These are phyloP conservation scores for Mikania micrantha DNA, from an alignment of 129 eudicot species.

Conservation along the genomic window DNA sequence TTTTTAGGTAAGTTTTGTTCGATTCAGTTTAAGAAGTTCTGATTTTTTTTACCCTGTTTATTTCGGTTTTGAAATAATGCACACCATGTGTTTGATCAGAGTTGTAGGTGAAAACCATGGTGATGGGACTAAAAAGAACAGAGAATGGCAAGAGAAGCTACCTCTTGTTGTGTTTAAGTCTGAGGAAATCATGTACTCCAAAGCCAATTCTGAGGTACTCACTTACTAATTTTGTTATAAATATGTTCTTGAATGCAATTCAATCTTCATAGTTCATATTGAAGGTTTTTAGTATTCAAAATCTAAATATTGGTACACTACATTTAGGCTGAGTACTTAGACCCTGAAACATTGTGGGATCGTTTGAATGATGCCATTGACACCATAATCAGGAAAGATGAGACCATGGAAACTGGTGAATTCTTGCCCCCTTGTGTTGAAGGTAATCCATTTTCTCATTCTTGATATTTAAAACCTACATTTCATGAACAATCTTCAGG, in stretches of 20 bases:
- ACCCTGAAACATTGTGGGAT: constrained; percentile 77
- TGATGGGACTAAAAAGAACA: constrained; percentile 54
- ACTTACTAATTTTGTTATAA: neutral
- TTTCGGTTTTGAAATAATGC: constrained; percentile 15
- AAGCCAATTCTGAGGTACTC: constrained; percentile 89
- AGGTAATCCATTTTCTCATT: constrained; percentile 35
- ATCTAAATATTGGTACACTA: neutral
- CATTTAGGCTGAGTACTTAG: constrained; percentile 62
- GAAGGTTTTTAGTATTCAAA: neutral
- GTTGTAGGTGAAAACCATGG: constrained; percentile 59
- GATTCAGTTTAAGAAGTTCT: neutral
- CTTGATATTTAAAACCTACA: neutral
- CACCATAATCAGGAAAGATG: constrained; percentile 78
- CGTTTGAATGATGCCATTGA: constrained; percentile 75
- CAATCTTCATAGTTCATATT: neutral
- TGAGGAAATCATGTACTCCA: constrained; percentile 94
- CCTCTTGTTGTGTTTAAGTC: constrained; percentile 80
- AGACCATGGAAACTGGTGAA: constrained; percentile 69
- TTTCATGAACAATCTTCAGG: neutral
- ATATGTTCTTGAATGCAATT: neutral
- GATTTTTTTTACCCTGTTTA: neutral
- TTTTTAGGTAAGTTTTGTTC: constrained; percentile 45
- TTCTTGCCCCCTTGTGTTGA: constrained; percentile 92
- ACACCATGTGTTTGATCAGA: constrained; percentile 49
- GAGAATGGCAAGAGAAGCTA: constrained; percentile 91